Percentiles rank a stretch among this genome's conserved stretches.
Evolutionary conservation across 148 eudicot genomes (phyloP).

Genomic region (Gaultheria prostrata): DNA sequence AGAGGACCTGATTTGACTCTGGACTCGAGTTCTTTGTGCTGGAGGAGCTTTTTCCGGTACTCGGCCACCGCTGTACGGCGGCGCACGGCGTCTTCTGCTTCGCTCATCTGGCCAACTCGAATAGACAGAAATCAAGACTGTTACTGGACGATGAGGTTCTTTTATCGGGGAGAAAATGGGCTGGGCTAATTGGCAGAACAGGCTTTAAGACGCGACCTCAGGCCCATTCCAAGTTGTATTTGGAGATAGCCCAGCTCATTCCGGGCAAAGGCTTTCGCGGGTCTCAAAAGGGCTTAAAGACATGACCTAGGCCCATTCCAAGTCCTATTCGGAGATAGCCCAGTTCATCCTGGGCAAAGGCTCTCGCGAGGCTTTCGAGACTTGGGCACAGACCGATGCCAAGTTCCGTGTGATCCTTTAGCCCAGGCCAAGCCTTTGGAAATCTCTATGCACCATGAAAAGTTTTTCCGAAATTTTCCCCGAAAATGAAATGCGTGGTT

Average conservation of each 20-base stretch:
- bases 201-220: neutral
- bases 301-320: too few species aligned
- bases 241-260: neutral
- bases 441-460: too few species aligned
- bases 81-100: slow-evolving; percentile 41
- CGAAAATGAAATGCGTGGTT: too few species aligned
- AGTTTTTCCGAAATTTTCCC: too few species aligned
- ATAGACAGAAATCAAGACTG: neutral
- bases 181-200: neutral
- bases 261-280: too few species aligned
- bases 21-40: slow-evolving; percentile 54
- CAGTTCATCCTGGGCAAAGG: too few species aligned
- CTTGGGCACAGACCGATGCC: too few species aligned
- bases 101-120: slow-evolving; percentile 15
- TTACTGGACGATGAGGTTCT: neutral
- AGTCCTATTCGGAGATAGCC: too few species aligned
- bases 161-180: neutral
- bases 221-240: neutral
- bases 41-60: slow-evolving; percentile 48
- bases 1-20: slow-evolving; percentile 40
- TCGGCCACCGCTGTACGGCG: slow-evolving; percentile 45
- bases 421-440: too few species aligned
- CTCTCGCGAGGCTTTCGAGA: too few species aligned
- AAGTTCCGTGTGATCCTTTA: too few species aligned
- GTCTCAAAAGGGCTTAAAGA: neutral